These are phyloP conservation scores for Licmophora abbreviata DNA, from an alignment of 108 stramenopile genomes.

Conservation along the genomic window DNA sequence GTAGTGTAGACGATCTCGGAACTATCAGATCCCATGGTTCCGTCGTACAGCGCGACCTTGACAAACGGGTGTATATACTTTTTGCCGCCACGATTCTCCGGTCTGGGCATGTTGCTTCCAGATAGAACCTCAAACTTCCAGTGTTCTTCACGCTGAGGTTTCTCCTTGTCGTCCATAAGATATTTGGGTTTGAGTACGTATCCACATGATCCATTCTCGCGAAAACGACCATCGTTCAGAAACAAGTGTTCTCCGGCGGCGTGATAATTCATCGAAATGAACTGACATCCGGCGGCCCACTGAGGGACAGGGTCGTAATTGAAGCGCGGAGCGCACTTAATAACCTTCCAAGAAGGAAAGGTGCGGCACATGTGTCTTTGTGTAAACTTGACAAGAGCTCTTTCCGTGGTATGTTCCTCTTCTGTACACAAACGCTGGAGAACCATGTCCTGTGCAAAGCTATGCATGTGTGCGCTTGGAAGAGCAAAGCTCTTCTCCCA, in stretches of 20 bases:
- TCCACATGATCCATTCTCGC: constrained; percentile 85
- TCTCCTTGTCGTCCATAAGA: constrained; percentile 28
- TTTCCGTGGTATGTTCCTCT: constrained; percentile 21
- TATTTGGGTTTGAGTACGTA: constrained; percentile 90
- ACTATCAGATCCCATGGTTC: constrained; percentile 20
- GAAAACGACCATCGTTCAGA: constrained; percentile 88
- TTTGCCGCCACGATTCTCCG: constrained; percentile 13
- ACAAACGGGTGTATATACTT: constrained; percentile 52
- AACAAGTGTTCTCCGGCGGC: constrained; percentile 69
- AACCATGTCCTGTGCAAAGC: constrained; percentile 39
- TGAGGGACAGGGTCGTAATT: constrained; percentile 83
- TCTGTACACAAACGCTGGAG: constrained; percentile 25
- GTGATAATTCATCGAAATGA: constrained; percentile 86
- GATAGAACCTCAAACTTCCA: constrained; percentile 61
- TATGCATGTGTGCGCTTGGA: constrained; percentile 54
- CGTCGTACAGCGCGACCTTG: constrained; percentile 56
- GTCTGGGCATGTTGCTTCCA: constrained; percentile 64
- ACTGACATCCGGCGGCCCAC: constrained; percentile 88
- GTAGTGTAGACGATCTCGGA: constrained; percentile 32
- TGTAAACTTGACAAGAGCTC: constrained; percentile 49
- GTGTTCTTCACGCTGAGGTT: constrained; percentile 20
- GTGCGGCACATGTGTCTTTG: constrained; percentile 64
- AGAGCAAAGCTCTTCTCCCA: constrained; percentile 62
- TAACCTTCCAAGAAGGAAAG: constrained; percentile 60
- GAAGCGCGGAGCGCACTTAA: constrained; percentile 25